Conservation (phyloP, 805 yeast genomes). For the Pichia nakasei region DNA sequence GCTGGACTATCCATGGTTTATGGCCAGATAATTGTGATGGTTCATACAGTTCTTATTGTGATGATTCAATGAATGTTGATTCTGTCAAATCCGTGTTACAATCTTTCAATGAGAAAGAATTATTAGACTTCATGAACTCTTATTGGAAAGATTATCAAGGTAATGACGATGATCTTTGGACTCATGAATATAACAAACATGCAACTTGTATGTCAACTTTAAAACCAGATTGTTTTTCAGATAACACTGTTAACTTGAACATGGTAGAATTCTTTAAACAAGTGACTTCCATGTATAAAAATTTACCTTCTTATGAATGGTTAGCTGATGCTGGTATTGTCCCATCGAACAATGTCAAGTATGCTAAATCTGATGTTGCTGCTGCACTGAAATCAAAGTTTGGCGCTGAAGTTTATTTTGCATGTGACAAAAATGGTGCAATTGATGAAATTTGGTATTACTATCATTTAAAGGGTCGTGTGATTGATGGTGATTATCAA, state of each 20-base stretch:
- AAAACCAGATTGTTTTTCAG: conserved; percentile 52
- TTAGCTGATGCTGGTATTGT: conserved; percentile 56
- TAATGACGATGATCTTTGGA: conserved; percentile 64
- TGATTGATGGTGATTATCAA: conserved; percentile 52
- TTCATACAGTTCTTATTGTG: conserved; percentile 69
- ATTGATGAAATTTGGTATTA: conserved; percentile 72
- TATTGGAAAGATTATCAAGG: conserved; percentile 72
- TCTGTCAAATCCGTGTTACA: conserved; percentile 41
- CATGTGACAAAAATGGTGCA: conserved; percentile 45
- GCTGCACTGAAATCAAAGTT: conserved; percentile 42
- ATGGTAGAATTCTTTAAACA: conserved; percentile 65
- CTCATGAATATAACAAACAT: conserved; percentile 88
- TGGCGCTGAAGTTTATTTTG: conserved; percentile 48
- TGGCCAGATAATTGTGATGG: conserved; percentile 91
- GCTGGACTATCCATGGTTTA: conserved; percentile 74
- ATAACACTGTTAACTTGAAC: conserved; percentile 26
- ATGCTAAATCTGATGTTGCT: conserved; percentile 47
- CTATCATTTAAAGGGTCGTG: conserved; percentile 64
- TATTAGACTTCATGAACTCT: conserved; percentile 46
- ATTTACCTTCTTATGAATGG: conserved; percentile 59
- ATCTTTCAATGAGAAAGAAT: conserved; percentile 37
- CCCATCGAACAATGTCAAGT: conserved; percentile 52
- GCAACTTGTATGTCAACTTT: conserved; percentile 86
- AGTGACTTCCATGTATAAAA: conserved; percentile 46
- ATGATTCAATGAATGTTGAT: conserved; percentile 43